Evolutionary conservation across 768 basidiomycete species (phyloP), one percentile per base, ranked within the genome.

Genomic region (Sarcodon aspratus): DNA sequence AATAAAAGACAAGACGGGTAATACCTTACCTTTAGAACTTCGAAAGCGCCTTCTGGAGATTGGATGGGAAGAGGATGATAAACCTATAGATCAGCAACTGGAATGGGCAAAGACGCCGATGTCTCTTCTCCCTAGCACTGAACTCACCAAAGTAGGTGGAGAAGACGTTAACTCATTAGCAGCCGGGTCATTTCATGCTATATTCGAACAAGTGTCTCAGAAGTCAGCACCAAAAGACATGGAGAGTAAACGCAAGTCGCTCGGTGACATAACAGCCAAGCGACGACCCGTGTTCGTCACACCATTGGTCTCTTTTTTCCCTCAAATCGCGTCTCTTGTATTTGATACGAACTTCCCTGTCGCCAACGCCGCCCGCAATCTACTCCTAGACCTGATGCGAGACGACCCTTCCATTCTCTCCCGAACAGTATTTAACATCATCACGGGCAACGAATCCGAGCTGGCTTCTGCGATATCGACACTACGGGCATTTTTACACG

Each of bases 331-430:
- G 3, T 58, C 64, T 0, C 61, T 85, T 52, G 69, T 75, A 5
- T 71, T 68, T 38, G 81, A 85, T 55, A 47, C 64, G 32, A 72
- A 79, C 58, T 66, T 77, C 51, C 56, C 61, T 4, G 70, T 87
- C 27, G 74, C 82, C 9, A 72, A 68, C 31, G 67, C 75, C 3
- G 79, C 85, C 17, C 73, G 79, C 38, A 69, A 69, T 27, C 66
- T 75, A 5, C 57, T 87, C 37, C 54, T 83, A 12, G 80, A 85
- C 50, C 62, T 82, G 44, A 80, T 88, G 77, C 74, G 85, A 17
- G 82, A 86, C 56, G 86, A 90, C 55, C 80, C 85, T 5, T 69
- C 70, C 12, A 66, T 86, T n/a, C 64, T 88, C 31, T 68, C 75
- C 10, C 74, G 84, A 9, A 76, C 82, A 15, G 63, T 79, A 11